Base-by-base conservation (phyloP, 306 rosid genomes). In the Pterocarpus macrocarpus region DNA sequence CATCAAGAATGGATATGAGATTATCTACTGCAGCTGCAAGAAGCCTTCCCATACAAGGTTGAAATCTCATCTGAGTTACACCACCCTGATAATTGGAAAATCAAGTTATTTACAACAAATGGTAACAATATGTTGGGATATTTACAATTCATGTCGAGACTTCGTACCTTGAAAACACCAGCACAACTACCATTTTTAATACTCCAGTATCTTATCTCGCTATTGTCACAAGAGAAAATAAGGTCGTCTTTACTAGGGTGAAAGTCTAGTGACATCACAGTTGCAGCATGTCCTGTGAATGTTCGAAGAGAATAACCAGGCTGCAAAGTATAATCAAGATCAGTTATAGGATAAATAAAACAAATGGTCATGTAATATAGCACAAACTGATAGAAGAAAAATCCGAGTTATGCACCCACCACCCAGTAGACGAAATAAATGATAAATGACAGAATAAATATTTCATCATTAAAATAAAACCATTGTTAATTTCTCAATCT, bases 141-240 rank as follows among this genome's bases (percentile, higher is more conserved):
- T 33, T 39, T 55, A 50, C 67, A 68, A 33, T 55, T 71, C n/a
- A 38, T 73, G 41, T 79, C 28, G 77, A 69, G 69, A 85, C 33
- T 78, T 16, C 49, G 15, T 85, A 94, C 98, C 98, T 92, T 91
- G 77, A 30, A 86, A 81, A 86, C 82, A 81, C 90, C 91, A 78
- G 81, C 83, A 88, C 94, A 92, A 55, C 88, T 78, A 67, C 94
- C 92, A 68, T 89, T 92, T 83, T 80, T 87, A 80, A 91, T 78
- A 75, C 90, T 91, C 98, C 97, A 94, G 82, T 89, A 92, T 85
- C 92, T 87, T 62, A 92, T 91, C 90, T 92, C 97, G 76, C 71
- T 87, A 68, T 71, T 78, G 84, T 92, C 97, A 81, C 91, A 90
- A 34, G 97, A 90, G 83, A 88, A 94, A 77, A 94, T 81, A 85